Conservation (phyloP, 352 stramenopile genomes). For the Phytophthora pluvialis region DNA sequence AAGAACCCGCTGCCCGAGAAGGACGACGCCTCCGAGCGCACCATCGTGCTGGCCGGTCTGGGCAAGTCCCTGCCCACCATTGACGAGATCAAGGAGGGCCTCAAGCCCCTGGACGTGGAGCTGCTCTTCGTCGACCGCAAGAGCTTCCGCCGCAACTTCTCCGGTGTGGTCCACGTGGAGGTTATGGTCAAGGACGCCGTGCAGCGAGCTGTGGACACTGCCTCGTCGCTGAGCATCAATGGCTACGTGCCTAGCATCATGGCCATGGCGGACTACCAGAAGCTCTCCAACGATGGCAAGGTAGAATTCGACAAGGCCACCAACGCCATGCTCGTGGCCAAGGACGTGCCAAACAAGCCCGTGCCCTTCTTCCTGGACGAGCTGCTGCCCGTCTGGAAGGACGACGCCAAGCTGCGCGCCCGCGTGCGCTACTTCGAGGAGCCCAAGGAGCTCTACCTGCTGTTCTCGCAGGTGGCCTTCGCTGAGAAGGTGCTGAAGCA, state of each 20-base stretch:
- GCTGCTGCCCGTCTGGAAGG: slow-evolving; percentile 73
- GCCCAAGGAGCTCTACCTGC: slow-evolving; percentile 75
- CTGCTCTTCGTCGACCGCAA: slow-evolving; percentile 80
- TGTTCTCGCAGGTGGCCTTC: slow-evolving; percentile 77
- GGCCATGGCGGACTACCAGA: slow-evolving; percentile 57
- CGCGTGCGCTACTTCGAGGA: slow-evolving; percentile 76
- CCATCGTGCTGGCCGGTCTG: slow-evolving; percentile 75
- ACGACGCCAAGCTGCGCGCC: slow-evolving; percentile 67
- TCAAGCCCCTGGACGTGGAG: slow-evolving; percentile 62
- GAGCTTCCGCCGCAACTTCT: slow-evolving; percentile 74
- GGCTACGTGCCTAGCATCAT: slow-evolving; percentile 64
- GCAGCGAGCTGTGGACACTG: slow-evolving; percentile 54
- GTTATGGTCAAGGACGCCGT: slow-evolving; percentile 66
- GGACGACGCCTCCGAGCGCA: slow-evolving; percentile 70
- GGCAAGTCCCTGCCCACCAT: slow-evolving; percentile 68
- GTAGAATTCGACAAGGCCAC: slow-evolving; percentile 87
- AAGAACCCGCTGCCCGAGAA: slow-evolving; percentile 67
- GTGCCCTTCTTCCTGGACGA: slow-evolving; percentile 78
- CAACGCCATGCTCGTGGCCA: slow-evolving; percentile 82
- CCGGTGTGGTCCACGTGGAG: slow-evolving; percentile 77
- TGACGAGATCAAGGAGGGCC: slow-evolving; percentile 80
- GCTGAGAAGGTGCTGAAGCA: slow-evolving; percentile 66
- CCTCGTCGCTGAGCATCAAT: slow-evolving; percentile 66
- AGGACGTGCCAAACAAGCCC: slow-evolving; percentile 78
- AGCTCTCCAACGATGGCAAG: slow-evolving; percentile 73